Conservation (phyloP, 345 rosid genomes). For the Rhizophora mangle region DNA sequence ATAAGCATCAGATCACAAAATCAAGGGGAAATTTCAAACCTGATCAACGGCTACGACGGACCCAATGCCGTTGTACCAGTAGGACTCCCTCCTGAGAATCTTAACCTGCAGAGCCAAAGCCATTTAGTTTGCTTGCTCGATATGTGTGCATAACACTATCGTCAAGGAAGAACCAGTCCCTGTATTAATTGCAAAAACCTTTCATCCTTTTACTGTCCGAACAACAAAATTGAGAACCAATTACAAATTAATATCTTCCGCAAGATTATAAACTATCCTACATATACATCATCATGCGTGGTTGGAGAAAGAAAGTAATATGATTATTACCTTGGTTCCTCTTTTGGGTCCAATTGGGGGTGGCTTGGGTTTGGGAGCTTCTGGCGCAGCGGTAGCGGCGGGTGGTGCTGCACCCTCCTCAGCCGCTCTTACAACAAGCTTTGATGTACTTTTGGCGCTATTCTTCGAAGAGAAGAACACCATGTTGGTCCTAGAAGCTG, state of each 20-base stretch:
- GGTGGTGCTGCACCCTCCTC: conserved; percentile 53
- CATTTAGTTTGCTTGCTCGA: not conserved
- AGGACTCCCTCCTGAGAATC: conserved; percentile 83
- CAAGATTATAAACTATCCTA: no score
- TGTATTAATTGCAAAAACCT: no score
- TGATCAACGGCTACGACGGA: conserved; percentile 87
- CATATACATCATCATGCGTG: not conserved
- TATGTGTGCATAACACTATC: not conserved
- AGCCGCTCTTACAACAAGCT: conserved; percentile 59
- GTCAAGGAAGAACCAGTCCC: no score
- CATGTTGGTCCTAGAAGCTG: conserved; percentile 41
- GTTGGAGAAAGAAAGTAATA: not conserved
- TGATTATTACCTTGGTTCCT: conserved; percentile 63
- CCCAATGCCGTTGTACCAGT: conserved; percentile 83
- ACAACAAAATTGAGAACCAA: no score
- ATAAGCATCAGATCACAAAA: not conserved
- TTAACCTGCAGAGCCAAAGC: conserved; percentile 49
- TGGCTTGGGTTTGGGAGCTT: conserved; percentile 63
- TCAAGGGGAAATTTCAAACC: conserved; percentile 32
- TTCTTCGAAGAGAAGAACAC: conserved; percentile 44
- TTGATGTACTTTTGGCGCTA: conserved; percentile 27
- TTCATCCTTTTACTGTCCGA: no score
- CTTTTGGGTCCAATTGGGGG: conserved; percentile 86
- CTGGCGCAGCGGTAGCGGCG: conserved; percentile 38
- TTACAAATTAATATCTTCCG: no score